Conservation (phyloP, 345 rosid species). For the Microcos paniculata region DNA sequence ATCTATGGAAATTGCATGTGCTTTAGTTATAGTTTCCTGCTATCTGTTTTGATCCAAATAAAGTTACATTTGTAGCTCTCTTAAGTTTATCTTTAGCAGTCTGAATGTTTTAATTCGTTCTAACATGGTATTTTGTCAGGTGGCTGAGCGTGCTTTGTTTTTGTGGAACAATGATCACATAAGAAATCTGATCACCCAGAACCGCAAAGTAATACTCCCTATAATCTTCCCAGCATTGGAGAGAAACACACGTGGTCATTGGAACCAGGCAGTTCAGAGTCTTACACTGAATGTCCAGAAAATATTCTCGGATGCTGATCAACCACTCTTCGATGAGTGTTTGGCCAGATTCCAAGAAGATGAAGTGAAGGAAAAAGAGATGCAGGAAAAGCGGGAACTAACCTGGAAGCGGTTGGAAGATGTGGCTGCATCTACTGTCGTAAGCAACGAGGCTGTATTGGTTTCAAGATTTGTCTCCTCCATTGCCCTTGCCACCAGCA, state of each 20-base stretch:
- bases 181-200: slow-evolving; percentile 47
- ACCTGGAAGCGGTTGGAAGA: slow-evolving; percentile 74
- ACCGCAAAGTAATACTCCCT: slow-evolving; percentile 50
- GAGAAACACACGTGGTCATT: slow-evolving; percentile 48
- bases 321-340: slow-evolving; percentile 65
- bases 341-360: slow-evolving; percentile 54
- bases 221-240: slow-evolving; percentile 61
- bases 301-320: slow-evolving; percentile 58
- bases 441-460: slow-evolving; percentile 56
- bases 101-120: background rate
- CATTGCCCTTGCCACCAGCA: slow-evolving; percentile 36
- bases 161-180: slow-evolving; percentile 67
- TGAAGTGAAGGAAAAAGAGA: slow-evolving; percentile 45
- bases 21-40: background rate
- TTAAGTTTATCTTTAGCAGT: background rate
- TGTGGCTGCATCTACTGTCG: slow-evolving; percentile 53
- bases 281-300: slow-evolving; percentile 55
- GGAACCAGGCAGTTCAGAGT: slow-evolving; percentile 73
- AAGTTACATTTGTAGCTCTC: background rate
- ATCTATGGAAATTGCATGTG: background rate
- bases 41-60: background rate
- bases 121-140: slow-evolving; percentile 30
- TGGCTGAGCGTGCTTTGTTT: slow-evolving; percentile 64
- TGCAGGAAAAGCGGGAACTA: slow-evolving; percentile 45
- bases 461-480: slow-evolving; percentile 51